Evolutionary conservation across 345 rosid genomes (phyloP).

Genomic region (Citropsis articulata): DNA sequence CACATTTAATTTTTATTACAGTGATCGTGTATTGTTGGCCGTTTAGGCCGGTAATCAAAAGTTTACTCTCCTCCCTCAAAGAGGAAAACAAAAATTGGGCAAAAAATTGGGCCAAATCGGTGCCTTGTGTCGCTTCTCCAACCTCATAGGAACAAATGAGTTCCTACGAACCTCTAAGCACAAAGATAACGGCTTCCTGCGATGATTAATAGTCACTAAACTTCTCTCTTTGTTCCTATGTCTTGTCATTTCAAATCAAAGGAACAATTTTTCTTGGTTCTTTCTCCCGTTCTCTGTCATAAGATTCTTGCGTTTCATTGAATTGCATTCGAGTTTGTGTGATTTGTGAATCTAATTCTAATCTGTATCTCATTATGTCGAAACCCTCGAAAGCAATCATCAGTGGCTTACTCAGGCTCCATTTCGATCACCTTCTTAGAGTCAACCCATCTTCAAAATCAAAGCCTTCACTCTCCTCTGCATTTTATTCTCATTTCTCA

Average conservation of each 20-base stretch:
- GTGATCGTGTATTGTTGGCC: too few relatives aligned
- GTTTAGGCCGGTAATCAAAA: too few relatives aligned
- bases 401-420: conserved; percentile 37
- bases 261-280: neutral
- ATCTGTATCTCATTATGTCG: conserved; percentile 26
- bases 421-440: conserved; percentile 20
- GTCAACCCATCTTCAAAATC: conserved; percentile 20
- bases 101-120: neutral
- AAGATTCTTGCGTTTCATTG: neutral
- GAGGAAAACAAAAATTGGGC: too few relatives aligned
- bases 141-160: too few relatives aligned
- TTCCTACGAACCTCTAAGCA: neutral
- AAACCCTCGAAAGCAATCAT: conserved; percentile 39
- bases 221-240: neutral
- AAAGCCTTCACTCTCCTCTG: conserved; percentile 17
- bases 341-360: conserved; percentile 7
- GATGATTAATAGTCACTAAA: neutral
- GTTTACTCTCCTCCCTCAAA: too few relatives aligned
- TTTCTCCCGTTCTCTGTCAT: neutral
- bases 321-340: conserved; percentile 11
- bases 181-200: neutral
- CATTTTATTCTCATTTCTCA: conserved; percentile 18
- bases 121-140: neutral
- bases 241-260: neutral
- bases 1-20: too few relatives aligned